Conservation (phyloP, 2,329 filamentous ascomycete genomes). For the Neonectria magnoliae region DNA sequence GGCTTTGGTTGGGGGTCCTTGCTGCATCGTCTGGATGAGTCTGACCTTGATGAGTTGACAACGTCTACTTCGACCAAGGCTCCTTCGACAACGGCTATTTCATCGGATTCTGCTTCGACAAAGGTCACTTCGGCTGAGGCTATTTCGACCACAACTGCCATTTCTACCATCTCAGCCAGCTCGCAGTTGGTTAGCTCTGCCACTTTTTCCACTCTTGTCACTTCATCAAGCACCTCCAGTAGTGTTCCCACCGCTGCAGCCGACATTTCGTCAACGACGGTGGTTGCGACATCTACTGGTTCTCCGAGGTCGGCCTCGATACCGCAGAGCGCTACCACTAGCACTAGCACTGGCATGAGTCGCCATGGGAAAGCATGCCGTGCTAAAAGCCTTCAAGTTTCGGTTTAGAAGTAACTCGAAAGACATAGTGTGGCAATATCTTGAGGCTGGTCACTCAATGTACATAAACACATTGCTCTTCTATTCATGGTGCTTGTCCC, state of each 20-base stretch:
- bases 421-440: not conserved
- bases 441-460: not conserved
- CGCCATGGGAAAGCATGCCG: not conserved
- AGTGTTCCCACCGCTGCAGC: not conserved
- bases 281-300: not conserved
- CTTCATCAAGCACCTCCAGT: not conserved
- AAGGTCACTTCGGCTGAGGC: not conserved
- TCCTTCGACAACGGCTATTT: not conserved
- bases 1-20: slow-evolving; percentile 25
- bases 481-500: not conserved
- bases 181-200: not conserved
- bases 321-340: not conserved
- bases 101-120: not conserved
- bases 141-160: not conserved
- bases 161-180: not conserved
- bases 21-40: slow-evolving; percentile 19
- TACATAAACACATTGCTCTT: not conserved
- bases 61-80: not conserved
- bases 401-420: not conserved
- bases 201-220: not conserved
- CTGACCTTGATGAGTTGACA: not conserved
- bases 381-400: not conserved
- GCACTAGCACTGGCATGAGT: not conserved
- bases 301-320: not conserved
- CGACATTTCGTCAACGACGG: not conserved